Evolutionary conservation across 345 rosid genomes (phyloP).

Genomic region (Turritis glabra): DNA sequence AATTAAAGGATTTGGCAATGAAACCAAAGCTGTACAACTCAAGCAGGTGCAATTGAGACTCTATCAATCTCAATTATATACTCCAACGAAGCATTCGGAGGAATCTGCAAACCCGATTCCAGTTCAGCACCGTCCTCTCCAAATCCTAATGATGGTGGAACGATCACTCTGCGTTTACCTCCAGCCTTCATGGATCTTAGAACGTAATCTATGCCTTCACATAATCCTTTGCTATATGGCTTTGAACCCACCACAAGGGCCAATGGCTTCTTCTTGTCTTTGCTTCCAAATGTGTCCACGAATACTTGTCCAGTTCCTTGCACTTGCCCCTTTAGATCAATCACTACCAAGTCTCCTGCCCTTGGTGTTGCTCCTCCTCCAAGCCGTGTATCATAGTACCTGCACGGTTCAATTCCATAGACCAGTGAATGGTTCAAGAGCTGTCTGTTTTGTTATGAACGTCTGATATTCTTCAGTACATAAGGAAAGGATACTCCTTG

Average conservation of each 20-base stretch:
- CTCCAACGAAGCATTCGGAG: conserved; percentile 66
- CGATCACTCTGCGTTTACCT: conserved; percentile 74
- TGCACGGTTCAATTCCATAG: conserved; percentile 30
- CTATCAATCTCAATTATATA: conserved; percentile 73
- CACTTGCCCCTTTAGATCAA: conserved; percentile 65
- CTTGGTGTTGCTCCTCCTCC: conserved; percentile 84
- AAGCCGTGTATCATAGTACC: conserved; percentile 79
- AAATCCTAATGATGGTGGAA: conserved; percentile 73
- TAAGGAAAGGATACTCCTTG: neutral
- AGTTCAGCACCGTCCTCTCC: conserved; percentile 75
- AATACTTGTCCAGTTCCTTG: conserved; percentile 62
- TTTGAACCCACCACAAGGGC: conserved; percentile 82
- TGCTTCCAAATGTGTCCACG: conserved; percentile 61
- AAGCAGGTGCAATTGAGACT: conserved; percentile 93
- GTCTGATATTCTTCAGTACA: neutral
- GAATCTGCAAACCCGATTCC: conserved; percentile 65
- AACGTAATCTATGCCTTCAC: conserved; percentile 73
- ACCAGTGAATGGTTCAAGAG: neutral
- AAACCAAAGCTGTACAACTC: conserved; percentile 2
- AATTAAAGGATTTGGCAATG: neutral
- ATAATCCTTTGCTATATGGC: conserved; percentile 77
- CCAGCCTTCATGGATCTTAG: conserved; percentile 85
- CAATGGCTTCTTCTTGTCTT: conserved; percentile 54
- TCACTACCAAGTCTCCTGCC: conserved; percentile 82
- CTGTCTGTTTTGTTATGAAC: neutral